A percentile compares a stretch with the other conserved stretches of the same genome.
Conservation (phyloP, 1,284 basidiomycete species). For the Apiotrichum gracile region DNA sequence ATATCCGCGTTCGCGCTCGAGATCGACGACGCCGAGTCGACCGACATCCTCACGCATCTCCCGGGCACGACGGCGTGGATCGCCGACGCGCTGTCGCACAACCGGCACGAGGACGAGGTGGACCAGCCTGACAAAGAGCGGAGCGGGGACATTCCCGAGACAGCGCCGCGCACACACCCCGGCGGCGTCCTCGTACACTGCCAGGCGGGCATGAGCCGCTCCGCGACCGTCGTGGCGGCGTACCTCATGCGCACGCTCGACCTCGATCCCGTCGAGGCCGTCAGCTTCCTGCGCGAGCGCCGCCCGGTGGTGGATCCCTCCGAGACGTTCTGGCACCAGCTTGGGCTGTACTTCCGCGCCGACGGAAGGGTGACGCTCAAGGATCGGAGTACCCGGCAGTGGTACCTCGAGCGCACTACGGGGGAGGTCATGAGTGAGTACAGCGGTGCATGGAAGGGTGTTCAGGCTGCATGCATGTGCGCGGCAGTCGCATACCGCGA, state of each 20-base stretch:
- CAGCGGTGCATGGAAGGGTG: not conserved
- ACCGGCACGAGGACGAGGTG: not conserved
- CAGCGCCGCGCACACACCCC: conserved; percentile 51
- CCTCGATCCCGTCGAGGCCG: conserved; percentile 60
- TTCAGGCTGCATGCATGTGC: too few relatives aligned
- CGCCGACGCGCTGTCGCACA: conserved; percentile 59
- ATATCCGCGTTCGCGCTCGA: conserved; percentile 37
- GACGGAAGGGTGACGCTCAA: conserved; percentile 62
- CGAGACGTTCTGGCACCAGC: conserved; percentile 66
- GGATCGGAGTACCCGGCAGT: conserved; percentile 68
- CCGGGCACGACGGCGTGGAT: conserved; percentile 74
- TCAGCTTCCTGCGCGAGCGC: conserved; percentile 60
- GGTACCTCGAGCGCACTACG: conserved; percentile 68
- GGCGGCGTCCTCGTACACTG: conserved; percentile 78
- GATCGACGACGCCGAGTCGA: conserved; percentile 45
- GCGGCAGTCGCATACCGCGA: too few relatives aligned
- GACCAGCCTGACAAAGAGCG: not conserved
- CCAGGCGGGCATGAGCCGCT: conserved; percentile 76
- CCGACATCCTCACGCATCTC: conserved; percentile 69
- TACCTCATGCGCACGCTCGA: conserved; percentile 71
- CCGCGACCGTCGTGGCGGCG: conserved; percentile 71
- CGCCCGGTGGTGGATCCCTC: conserved; percentile 69
- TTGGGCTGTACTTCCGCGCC: conserved; percentile 68
- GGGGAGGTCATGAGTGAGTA: conserved; percentile 66
- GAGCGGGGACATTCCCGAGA: not conserved